A percentile compares a stretch with the other conserved stretches of the same genome.
phyloP scores from a whole-genome alignment of 495 filamentous ascomycete species.

The Copromyces sp. region DNA sequence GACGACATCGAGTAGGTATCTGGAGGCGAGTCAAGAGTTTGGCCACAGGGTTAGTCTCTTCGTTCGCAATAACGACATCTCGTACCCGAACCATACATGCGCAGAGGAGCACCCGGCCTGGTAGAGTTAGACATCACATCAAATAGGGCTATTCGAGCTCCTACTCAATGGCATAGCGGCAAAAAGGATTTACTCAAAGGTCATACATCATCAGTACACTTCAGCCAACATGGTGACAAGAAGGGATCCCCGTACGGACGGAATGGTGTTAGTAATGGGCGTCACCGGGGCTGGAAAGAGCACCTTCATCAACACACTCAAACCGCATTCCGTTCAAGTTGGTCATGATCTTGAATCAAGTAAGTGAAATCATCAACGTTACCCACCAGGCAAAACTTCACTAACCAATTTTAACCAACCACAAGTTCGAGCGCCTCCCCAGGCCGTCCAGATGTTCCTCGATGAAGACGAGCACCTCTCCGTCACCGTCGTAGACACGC shows the following conservation, averaged over 20 bases:
- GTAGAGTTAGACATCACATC: background rate
- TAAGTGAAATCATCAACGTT: background rate
- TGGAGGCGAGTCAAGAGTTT: background rate
- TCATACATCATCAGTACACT: background rate
- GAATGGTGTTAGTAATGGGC: conserved; percentile 1
- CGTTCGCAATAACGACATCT: no score
- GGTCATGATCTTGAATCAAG: background rate
- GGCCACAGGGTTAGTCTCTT: background rate
- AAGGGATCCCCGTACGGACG: background rate
- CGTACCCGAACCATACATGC: background rate
- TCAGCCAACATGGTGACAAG: background rate
- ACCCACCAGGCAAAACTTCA: background rate
- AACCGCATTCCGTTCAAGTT: background rate
- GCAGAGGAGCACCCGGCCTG: background rate
- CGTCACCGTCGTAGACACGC: conserved; percentile 37
- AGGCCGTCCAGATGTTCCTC: background rate
- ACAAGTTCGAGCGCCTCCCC: background rate
- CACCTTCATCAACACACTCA: background rate
- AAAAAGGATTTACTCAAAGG: background rate
- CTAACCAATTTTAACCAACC: background rate
- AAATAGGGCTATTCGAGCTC: background rate
- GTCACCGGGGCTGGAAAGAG: background rate
- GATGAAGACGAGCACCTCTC: background rate
- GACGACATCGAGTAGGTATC: background rate
- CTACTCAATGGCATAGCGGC: background rate